phyloP scores from a whole-genome alignment of 2,329 filamentous ascomycete species.

The Xylaria sp. region DNA sequence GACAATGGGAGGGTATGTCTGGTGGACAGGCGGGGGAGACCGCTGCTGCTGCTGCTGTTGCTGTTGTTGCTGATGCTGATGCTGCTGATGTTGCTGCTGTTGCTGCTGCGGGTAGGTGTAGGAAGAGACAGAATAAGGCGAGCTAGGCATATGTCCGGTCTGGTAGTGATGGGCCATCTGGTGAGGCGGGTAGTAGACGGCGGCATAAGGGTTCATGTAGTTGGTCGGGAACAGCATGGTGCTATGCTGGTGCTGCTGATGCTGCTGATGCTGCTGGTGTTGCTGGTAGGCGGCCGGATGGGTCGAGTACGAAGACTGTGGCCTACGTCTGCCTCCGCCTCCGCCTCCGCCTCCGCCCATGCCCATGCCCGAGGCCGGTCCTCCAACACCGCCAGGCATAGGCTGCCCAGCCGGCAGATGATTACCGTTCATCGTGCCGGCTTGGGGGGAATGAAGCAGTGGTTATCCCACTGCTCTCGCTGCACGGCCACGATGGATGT shows the following conservation, averaged over 20 bases:
- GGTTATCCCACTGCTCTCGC: constrained; percentile 47
- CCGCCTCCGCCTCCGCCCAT: constrained; percentile 48
- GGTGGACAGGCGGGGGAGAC: constrained; percentile 54
- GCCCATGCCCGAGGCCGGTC: constrained; percentile 43
- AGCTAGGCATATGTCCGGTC: constrained; percentile 57
- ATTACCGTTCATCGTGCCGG: constrained; percentile 80
- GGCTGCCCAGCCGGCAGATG: constrained; percentile 81
- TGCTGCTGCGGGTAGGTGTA: constrained; percentile 51
- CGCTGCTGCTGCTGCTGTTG: constrained; percentile 31
- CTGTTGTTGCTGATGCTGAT: background rate
- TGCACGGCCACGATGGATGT: constrained; percentile 6
- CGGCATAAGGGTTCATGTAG: constrained; percentile 63
- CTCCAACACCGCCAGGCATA: constrained; percentile 56
- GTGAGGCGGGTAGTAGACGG: constrained; percentile 57
- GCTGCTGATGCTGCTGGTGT: constrained; percentile 47
- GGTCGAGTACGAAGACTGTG: constrained; percentile 51
- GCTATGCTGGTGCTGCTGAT: constrained; percentile 45
- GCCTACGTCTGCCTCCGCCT: constrained; percentile 52
- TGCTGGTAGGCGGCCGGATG: constrained; percentile 51
- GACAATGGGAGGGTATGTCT: constrained; percentile 65
- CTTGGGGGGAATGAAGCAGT: constrained; percentile 59
- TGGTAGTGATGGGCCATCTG: constrained; percentile 71
- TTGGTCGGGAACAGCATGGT: constrained; percentile 59
- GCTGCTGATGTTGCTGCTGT: constrained; percentile 29
- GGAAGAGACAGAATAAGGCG: constrained; percentile 57